Base-by-base conservation (phyloP, 2,329 filamentous ascomycete genomes). In the Ascochyta lentis region DNA sequence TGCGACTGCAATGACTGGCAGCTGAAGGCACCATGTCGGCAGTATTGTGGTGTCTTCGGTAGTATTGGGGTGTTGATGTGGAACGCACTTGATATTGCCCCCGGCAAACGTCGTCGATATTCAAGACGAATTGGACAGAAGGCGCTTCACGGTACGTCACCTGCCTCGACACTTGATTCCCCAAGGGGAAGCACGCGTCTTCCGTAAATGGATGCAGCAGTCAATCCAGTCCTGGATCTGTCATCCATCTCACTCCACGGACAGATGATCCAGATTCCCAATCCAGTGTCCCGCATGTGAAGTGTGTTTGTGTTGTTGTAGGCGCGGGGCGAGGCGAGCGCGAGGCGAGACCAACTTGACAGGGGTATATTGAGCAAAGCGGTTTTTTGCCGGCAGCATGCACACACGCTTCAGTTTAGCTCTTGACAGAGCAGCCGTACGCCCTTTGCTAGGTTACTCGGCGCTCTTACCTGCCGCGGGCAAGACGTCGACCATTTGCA, bases 1-100 rank as follows among this genome's bases (percentile, higher is more conserved):
- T 56, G 42, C 38, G 31, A 37, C 23, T 34, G n/a, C 16, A 16
- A 44, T 51, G 48, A 51, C 42, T 38, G 48, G 47, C 53, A 56
- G 41, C 29, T 29, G 35, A 45, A 37, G 47, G 53, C 31, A 46
- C 41, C 19, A 38, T 13, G 26, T 48, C 53, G 42, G 46, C 29
- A 39, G 42, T 38, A 55, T 24, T 42, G 24, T 50, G 15, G 23
- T 29, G 10, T 44, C 16, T 35, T 49, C 46, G 46, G 47, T 16
- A 4, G n/a, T 12, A 22, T 24, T 47, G 31, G 40, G 49, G 31
- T 47, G 42, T 24, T 38, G 19, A 34, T 47, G 43, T 39, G 47
- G 47, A 35, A 47, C 40, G 33, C 16, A 22, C 15, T 40, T 8
- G 24, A 34, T 10, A 31, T 39, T 12, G 6, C 31, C 9, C 15